Evolutionary conservation across 2,329 filamentous ascomycete species (phyloP).

Genomic region (Aspergillus fructus): DNA sequence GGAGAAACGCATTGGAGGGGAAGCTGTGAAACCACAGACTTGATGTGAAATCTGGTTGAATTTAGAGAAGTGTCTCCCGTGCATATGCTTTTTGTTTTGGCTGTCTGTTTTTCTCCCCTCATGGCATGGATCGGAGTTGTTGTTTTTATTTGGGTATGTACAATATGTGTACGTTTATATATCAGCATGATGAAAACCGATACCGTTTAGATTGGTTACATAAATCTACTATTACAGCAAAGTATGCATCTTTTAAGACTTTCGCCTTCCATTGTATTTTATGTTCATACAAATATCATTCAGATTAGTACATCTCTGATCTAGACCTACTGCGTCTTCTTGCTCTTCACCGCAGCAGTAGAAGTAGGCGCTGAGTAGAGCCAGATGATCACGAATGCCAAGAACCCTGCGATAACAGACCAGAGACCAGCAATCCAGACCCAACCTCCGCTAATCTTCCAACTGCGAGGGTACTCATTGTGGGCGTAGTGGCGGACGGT

Average conservation of each 20-base stretch:
- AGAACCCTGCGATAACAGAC: constrained; percentile 78
- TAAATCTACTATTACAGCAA: not conserved
- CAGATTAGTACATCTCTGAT: constrained; percentile 20
- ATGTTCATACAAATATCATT: constrained; percentile 17
- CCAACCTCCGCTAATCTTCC: constrained; percentile 85
- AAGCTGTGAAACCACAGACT: not conserved
- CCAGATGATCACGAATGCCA: constrained; percentile 85
- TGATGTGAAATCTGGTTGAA: not conserved
- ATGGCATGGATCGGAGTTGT: constrained; percentile 22
- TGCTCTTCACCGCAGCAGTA: constrained; percentile 33
- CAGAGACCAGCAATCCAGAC: constrained; percentile 90
- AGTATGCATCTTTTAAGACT: not conserved
- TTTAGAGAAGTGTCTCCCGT: not conserved
- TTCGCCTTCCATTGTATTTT: not conserved
- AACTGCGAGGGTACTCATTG: constrained; percentile 93
- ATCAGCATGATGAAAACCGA: not conserved
- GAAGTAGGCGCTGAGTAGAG: constrained; percentile 67
- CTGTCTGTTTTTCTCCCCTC: not conserved
- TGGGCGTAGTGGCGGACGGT: constrained; percentile 96
- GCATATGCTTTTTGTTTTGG: not conserved
- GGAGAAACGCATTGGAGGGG: not conserved
- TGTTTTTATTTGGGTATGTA: not conserved
- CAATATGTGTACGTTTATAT: not conserved
- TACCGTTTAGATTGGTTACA: too few relatives aligned
- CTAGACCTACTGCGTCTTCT: constrained; percentile 47